phyloP scores from a whole-genome alignment of 345 rosid species.

The Rhizophora mangle region DNA sequence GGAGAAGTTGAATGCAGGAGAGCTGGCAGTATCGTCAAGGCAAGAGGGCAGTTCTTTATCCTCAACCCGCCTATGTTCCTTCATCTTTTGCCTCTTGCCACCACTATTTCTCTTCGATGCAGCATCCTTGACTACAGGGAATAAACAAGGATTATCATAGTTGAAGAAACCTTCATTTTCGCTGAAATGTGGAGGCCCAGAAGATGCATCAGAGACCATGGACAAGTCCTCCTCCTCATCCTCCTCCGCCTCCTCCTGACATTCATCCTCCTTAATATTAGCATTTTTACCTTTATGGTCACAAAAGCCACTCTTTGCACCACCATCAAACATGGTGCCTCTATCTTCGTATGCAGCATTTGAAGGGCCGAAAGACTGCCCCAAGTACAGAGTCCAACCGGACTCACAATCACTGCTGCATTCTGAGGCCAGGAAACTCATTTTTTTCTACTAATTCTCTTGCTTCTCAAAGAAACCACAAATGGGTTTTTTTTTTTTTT shows the following conservation, averaged over 20 bases:
- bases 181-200: conserved; percentile 76
- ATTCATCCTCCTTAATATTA: conserved; percentile 24
- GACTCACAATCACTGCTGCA: conserved; percentile 88
- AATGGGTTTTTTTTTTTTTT: neutral
- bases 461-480: conserved; percentile 6
- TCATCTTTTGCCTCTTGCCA: conserved; percentile 35
- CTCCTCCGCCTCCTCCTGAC: neutral
- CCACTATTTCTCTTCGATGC: conserved; percentile 8
- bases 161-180: conserved; percentile 40
- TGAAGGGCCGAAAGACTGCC: conserved; percentile 52
- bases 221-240: conserved; percentile 73
- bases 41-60: conserved; percentile 40
- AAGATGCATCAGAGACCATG: conserved; percentile 97
- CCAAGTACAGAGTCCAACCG: conserved; percentile 96
- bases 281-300: conserved; percentile 9
- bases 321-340: conserved; percentile 14
- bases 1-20: conserved; percentile 55
- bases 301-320: conserved; percentile 18
- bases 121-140: conserved; percentile 17
- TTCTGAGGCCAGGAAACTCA: conserved; percentile 53
- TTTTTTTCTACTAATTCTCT: conserved; percentile 12
- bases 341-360: conserved; percentile 27
- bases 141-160: conserved; percentile 18
- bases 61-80: conserved; percentile 37
- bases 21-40: conserved; percentile 93